phyloP scores from a whole-genome alignment of 164 flowering plant species.

The Umbilicus rupestris region DNA sequence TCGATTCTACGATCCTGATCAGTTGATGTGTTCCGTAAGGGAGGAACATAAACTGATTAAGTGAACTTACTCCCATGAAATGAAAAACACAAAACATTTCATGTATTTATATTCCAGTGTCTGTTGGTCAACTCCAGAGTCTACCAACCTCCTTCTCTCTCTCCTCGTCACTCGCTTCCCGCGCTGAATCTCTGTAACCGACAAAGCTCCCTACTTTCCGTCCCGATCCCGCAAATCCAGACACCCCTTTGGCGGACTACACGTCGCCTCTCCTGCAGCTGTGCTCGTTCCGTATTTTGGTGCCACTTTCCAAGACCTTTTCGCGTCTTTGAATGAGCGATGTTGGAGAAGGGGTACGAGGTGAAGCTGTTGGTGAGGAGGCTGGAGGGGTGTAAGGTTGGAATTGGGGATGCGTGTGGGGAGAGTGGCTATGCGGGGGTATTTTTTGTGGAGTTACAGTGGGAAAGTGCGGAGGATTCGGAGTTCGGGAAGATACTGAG shows the following conservation, averaged over 20 bases:
- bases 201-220: neutral
- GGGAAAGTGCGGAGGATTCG: slow-evolving; percentile 59
- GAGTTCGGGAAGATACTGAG: slow-evolving; percentile 50
- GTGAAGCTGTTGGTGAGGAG: slow-evolving; percentile 51
- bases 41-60: too few relatives aligned
- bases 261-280: neutral
- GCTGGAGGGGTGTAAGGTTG: slow-evolving; percentile 41
- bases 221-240: neutral
- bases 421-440: neutral
- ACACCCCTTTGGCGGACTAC: neutral
- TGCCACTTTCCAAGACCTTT: neutral
- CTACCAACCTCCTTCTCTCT: neutral
- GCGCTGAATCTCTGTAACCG: neutral
- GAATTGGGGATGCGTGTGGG: slow-evolving; percentile 14
- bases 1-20: too few relatives aligned
- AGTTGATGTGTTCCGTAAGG: too few relatives aligned
- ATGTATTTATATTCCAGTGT: too few relatives aligned
- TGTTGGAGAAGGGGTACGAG: slow-evolving; percentile 51
- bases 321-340: slow-evolving; percentile 6
- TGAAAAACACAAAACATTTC: too few relatives aligned
- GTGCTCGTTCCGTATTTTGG: neutral
- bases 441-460: slow-evolving; percentile 65
- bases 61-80: too few relatives aligned
- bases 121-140: neutral
- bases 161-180: neutral